Base-by-base conservation (phyloP, 331 rosid species). In the Rhamnella rubrinervis region DNA sequence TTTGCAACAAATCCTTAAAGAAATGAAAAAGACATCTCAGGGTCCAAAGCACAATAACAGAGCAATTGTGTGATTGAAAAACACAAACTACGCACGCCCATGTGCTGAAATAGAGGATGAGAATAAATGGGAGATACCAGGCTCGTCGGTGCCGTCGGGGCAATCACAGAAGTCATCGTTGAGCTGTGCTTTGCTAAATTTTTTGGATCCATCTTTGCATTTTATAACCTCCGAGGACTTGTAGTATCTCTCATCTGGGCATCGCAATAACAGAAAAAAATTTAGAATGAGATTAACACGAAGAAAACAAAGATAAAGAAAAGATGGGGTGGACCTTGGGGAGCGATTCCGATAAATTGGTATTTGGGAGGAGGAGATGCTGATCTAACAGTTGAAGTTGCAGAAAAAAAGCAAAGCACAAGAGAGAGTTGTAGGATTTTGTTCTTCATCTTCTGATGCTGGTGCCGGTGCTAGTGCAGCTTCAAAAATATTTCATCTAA, bases 161-260 rank as follows among this genome's bases (percentile, higher is more conserved):
- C 99, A 95, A 57, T 95, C 99, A 71, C 99, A 95, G 81, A 80
- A 95, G 74, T 95, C 85, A 37, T 95, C 99, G 56, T 95, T 95
- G 78, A 95, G 96, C 81, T 95, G 97, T 6, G 76, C 75, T 68
- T 76, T 84, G 79, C 67, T 80, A 84, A 95, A 95, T 70, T 87
- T 84, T 72, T 80, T 81, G 47, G 96, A 87, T 78, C 99, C 97
- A 35, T 91, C 96, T 79, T 72, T 87, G 75, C 99, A 95, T 60
- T 68, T 86, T 8, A 95, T 81, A 40, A 74, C 74, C 75, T 86
- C 92, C 38, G 86, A 85, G 67, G 91, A 84, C 66, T 79, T 85
- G 84, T 87, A 95, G 77, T 91, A 89, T 41, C 81, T 67, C 35
- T 84, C 86, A 86, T 95, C 99, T 95, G 86, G 25, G 23, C 63